Conservation (phyloP, 2,329 filamentous ascomycete species). For the Monosporascus sp. region DNA sequence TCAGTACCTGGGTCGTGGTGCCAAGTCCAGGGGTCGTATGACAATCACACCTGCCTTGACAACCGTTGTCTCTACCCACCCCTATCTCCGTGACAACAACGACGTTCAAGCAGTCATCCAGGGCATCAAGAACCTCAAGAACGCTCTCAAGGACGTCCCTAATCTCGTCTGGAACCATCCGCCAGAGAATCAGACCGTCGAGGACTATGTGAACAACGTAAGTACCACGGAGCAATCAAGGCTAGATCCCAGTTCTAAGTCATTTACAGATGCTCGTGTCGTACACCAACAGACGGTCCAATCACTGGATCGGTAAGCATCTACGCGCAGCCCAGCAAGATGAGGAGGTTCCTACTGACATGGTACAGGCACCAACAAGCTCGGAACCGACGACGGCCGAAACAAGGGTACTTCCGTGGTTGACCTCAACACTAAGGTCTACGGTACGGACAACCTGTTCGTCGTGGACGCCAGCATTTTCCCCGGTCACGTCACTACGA, state of each 20-base stretch:
- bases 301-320: slow-evolving; percentile 45
- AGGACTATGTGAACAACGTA: slow-evolving; percentile 50
- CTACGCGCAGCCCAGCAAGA: background rate
- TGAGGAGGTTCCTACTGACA: slow-evolving; percentile 2
- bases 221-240: slow-evolving; percentile 9
- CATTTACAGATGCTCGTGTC: slow-evolving; percentile 31
- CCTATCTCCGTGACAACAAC: slow-evolving; percentile 53
- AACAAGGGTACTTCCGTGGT: slow-evolving; percentile 54
- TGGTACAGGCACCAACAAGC: slow-evolving; percentile 48
- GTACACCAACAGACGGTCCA: slow-evolving; percentile 36
- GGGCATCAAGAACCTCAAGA: slow-evolving; percentile 56
- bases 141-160: slow-evolving; percentile 47
- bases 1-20: slow-evolving; percentile 60
- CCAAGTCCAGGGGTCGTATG: slow-evolving; percentile 56
- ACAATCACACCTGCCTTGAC: slow-evolving; percentile 53
- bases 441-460: slow-evolving; percentile 63
- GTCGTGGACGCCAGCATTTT: slow-evolving; percentile 66
- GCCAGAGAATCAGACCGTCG: slow-evolving; percentile 43
- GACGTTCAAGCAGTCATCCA: slow-evolving; percentile 61
- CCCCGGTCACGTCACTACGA: slow-evolving; percentile 63
- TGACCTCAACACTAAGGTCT: slow-evolving; percentile 58
- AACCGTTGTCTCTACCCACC: slow-evolving; percentile 53
- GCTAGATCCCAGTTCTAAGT: background rate
- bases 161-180: slow-evolving; percentile 55
- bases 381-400: slow-evolving; percentile 53